Percentiles rank a stretch among this genome's conserved stretches.
Evolutionary conservation across 1,284 basidiomycete species (phyloP).

Genomic region (Golubevia pallescens): DNA sequence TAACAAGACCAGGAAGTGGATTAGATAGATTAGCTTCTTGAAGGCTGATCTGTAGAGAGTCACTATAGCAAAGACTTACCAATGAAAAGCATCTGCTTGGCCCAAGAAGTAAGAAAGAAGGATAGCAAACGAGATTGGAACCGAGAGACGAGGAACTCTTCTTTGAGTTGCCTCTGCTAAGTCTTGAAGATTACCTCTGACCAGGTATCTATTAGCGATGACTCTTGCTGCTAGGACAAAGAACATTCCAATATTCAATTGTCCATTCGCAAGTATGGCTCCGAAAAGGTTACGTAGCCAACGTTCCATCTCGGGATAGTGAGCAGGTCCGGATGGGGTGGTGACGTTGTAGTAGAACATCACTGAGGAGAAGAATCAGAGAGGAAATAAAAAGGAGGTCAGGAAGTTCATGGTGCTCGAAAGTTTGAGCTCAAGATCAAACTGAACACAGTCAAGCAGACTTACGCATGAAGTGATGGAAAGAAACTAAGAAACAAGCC

Average conservation of each 20-base stretch:
- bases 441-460: too few species aligned
- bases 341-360: slow-evolving; percentile 50
- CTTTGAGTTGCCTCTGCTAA: slow-evolving; percentile 39
- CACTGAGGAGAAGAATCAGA: too few species aligned
- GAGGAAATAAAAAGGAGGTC: too few species aligned
- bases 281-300: too few species aligned
- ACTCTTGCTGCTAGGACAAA: slow-evolving; percentile 47
- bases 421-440: too few species aligned
- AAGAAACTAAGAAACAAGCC: slow-evolving; percentile 48
- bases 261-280: slow-evolving; percentile 38
- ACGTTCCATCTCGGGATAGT: too few species aligned
- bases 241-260: slow-evolving; percentile 49
- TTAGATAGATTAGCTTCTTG: too few species aligned
- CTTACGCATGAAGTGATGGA: slow-evolving; percentile 51
- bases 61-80: too few species aligned
- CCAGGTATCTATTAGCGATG: slow-evolving; percentile 45
- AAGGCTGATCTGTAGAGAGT: too few species aligned
- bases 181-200: slow-evolving; percentile 36
- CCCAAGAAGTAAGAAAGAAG: slow-evolving; percentile 50
- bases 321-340: too few species aligned
- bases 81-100: slow-evolving; percentile 42
- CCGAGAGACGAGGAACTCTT: slow-evolving; percentile 42
- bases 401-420: too few species aligned
- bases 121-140: slow-evolving; percentile 41
- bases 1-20: too few species aligned